Base-by-base conservation (phyloP, 257 asterid species). In the Capsicum chinense region DNA sequence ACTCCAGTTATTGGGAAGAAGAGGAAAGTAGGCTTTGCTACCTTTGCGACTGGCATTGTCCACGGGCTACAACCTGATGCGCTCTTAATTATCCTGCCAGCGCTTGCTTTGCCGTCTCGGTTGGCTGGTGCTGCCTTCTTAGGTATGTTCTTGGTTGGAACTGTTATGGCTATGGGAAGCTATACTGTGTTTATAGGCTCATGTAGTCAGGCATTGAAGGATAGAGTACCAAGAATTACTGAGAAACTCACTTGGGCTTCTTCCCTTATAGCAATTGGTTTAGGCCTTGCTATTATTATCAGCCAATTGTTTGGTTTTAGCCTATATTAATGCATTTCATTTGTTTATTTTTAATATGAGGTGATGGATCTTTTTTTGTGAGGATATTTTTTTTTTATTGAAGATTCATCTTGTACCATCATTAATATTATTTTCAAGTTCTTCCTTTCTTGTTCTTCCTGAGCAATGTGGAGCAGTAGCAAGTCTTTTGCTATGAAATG, bases 61-160 rank as follows among this genome's bases (percentile, higher is more conserved):
- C 99, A 97, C 6, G 99, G 99, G 71, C 88, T 97, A 56, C 99
- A 97, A 88, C 99, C 99, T 0, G 99, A 97, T 81, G 99, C 98
- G 16, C 83, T 97, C 73, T 86, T 97, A 92, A 94, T 97, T 89
- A 85, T 97, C 81, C 85, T 97, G 85, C 99, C 98, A 0, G 99
- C 99, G 1, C 97, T 97, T 15, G 99, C 98, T 66, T 54, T 97
- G 92, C 99, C 99, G 5, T 97, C 99, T 76, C 93, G 99, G 7
- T 59, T 95, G 79, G 99, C 99, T 4, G 98, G 99, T 64, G 99
- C 99, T 37, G 94, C 98, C 1, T 97, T 97, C 87, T 78, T 97
- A 62, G 11, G 88, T 56, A 97, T 95, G 99, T 97, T 97, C 86
- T 88, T 97, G 90, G 90, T 94, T 14, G 99, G 99, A 80, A 97